Evolutionary conservation across 2,329 filamentous ascomycete species (phyloP), one percentile per base, ranked within the genome.

Genomic region (Cladosporium halotolerans): DNA sequence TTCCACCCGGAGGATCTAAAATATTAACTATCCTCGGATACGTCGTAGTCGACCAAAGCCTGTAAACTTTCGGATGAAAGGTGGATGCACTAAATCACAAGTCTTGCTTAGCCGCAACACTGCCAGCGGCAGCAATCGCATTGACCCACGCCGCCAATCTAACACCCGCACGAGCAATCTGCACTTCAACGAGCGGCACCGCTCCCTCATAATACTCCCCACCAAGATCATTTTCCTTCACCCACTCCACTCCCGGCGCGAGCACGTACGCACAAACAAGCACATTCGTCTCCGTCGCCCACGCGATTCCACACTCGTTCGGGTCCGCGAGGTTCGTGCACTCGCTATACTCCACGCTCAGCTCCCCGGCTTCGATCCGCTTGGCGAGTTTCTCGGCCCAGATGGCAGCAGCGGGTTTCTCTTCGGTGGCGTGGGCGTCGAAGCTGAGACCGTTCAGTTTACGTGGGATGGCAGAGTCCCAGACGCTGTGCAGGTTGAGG

Each of bases 401-500:
- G 7, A 44, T 31, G 3, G 19, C 40, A 23, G 48, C 48, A 13
- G 40, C 48, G 3, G 48, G 48, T 19, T 51, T 51, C 48, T 51
- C 48, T 16, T 51, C 48, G 16, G 40, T 19, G n/a, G 48, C 32
- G 5, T 43, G 32, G 18, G 39, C 48, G 13, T 51, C 48, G 10
- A 51, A 51, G 19, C 32, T 42, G 14, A 51, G 48, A 16, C 48
- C 48, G 18, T 44, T 43, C 23, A 51, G 14, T 8, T 51, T 51
- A 5, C 48, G 40, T 2, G 48, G 40, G 16, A 51, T 51, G 18
- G 40, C 16, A 31, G 48, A 51, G 40, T 51, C 48, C 73, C 73
- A 75, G 41, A 70, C 68, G 43, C 66, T 63, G 57, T 76, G 73
- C 3, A 76, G 65, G 51, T 76, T 75, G 6, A 70, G 74, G 0